phyloP scores from a whole-genome alignment of 1,284 basidiomycete species.

The Farysia itapuensis region DNA sequence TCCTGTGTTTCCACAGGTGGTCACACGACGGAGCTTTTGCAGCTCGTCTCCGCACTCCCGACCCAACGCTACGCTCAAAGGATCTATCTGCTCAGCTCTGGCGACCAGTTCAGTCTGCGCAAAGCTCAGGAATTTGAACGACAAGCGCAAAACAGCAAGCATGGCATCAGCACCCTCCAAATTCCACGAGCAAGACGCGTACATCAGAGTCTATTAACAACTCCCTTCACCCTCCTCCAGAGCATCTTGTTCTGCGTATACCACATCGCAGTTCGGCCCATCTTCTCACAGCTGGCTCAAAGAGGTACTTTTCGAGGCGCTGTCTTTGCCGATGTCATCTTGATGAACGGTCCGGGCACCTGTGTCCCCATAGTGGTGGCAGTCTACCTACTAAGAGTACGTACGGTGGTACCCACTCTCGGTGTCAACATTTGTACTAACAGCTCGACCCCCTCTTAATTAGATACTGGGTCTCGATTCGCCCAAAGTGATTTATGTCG shows the following conservation, averaged over 20 bases:
- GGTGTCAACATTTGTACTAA: neutral
- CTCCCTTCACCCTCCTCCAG: conserved; percentile 28
- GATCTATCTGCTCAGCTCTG: conserved; percentile 79
- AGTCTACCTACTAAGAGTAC: conserved; percentile 74
- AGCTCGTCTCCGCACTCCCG: conserved; percentile 75
- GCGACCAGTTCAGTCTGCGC: conserved; percentile 74
- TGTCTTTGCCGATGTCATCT: conserved; percentile 72
- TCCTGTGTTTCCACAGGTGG: too few species aligned
- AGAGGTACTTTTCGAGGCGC: neutral
- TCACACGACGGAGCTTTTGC: conserved; percentile 85
- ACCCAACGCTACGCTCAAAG: conserved; percentile 74
- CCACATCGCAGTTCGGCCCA: conserved; percentile 31
- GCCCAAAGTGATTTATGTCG: conserved; percentile 82
- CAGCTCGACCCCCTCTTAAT: neutral
- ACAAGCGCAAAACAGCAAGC: conserved; percentile 10
- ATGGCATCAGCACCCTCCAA: conserved; percentile 10
- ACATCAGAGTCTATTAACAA: conserved; percentile 46
- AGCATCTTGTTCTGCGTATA: conserved; percentile 35
- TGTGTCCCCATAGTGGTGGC: conserved; percentile 79
- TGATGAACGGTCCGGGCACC: conserved; percentile 95
- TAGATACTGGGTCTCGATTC: conserved; percentile 70
- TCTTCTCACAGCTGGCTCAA: neutral
- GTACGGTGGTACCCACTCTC: conserved; percentile 54
- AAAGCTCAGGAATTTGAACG: conserved; percentile 74
- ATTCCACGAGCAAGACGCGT: conserved; percentile 76